Percentiles rank a stretch among this genome's conserved stretches.
Conservation (phyloP, 2,329 filamentous ascomycete genomes). For the Alternaria consortialis region DNA sequence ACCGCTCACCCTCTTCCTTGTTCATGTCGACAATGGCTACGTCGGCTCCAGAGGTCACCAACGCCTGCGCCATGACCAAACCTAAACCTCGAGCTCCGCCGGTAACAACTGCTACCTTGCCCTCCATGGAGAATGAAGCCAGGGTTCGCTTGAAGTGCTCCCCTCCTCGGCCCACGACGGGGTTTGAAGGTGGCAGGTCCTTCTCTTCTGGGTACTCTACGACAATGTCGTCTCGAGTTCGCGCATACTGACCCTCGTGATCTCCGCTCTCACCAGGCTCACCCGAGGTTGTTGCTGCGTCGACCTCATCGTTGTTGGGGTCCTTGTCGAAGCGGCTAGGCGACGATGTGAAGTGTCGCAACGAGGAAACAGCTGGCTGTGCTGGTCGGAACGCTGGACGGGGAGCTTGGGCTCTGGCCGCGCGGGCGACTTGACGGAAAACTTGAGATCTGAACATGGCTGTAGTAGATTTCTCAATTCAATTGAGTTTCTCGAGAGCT, state of each 20-base stretch:
- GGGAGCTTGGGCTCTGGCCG: conserved; percentile 39
- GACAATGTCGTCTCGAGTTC: conserved; percentile 79
- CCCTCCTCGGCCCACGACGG: conserved; percentile 79
- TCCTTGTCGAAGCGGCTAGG: conserved; percentile 41
- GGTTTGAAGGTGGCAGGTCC: conserved; percentile 74
- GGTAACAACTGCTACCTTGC: conserved; percentile 83
- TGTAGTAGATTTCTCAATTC: conserved; percentile 11
- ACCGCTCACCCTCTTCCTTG: conserved; percentile 82
- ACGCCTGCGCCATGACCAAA: conserved; percentile 89
- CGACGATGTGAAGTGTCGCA: conserved; percentile 42
- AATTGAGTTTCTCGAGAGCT: not conserved
- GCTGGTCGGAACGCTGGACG: conserved; percentile 32
- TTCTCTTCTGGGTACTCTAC: conserved; percentile 80
- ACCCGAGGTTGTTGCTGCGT: conserved; percentile 49
- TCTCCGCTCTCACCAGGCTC: conserved; percentile 54
- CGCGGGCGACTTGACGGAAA: conserved; percentile 42
- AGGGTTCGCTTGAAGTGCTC: conserved; percentile 86
- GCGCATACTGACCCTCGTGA: conserved; percentile 75
- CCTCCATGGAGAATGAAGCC: conserved; percentile 85
- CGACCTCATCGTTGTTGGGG: conserved; percentile 34
- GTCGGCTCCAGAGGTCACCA: conserved; percentile 87
- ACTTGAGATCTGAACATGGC: conserved; percentile 49
- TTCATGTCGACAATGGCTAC: conserved; percentile 95
- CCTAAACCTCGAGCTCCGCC: conserved; percentile 90
- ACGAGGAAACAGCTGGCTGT: conserved; percentile 28